Conservation (phyloP, 805 yeast species). For the Saccharomycopsis sp. region DNA sequence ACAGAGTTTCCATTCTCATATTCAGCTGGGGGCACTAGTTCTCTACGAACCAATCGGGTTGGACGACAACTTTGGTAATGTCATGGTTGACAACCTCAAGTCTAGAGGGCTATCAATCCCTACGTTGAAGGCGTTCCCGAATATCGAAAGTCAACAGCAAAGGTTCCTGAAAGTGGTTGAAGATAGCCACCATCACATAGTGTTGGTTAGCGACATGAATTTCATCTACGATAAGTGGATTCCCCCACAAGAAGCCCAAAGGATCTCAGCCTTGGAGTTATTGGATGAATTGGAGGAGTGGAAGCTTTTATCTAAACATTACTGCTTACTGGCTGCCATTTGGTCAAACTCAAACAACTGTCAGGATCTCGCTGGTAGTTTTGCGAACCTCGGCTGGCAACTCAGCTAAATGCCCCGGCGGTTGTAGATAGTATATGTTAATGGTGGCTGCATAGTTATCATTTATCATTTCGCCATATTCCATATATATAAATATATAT, state of each 20-base stretch:
- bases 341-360: constrained; percentile 2
- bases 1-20: constrained; percentile 32
- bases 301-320: constrained; percentile 53
- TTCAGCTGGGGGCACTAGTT: constrained; percentile 30
- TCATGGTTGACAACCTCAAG: constrained; percentile 58
- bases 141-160: constrained; percentile 32
- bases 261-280: constrained; percentile 52
- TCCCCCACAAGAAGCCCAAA: constrained; percentile 30
- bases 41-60: constrained; percentile 69
- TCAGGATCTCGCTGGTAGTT: not conserved
- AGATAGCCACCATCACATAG: constrained; percentile 25
- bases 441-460: too few relatives aligned
- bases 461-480: too few relatives aligned
- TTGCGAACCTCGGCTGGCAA: too few relatives aligned
- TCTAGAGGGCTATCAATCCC: constrained; percentile 58
- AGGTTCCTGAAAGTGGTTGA: not conserved
- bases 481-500: too few relatives aligned
- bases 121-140: constrained; percentile 46
- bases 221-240: constrained; percentile 25
- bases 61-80: constrained; percentile 54
- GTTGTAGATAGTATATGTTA: too few relatives aligned
- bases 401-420: too few relatives aligned
- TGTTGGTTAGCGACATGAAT: constrained; percentile 24
- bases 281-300: constrained; percentile 75
- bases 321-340: constrained; percentile 34